Conservation (phyloP, 2,329 filamentous ascomycete genomes). For the Aspergillus udagawae region DNA sequence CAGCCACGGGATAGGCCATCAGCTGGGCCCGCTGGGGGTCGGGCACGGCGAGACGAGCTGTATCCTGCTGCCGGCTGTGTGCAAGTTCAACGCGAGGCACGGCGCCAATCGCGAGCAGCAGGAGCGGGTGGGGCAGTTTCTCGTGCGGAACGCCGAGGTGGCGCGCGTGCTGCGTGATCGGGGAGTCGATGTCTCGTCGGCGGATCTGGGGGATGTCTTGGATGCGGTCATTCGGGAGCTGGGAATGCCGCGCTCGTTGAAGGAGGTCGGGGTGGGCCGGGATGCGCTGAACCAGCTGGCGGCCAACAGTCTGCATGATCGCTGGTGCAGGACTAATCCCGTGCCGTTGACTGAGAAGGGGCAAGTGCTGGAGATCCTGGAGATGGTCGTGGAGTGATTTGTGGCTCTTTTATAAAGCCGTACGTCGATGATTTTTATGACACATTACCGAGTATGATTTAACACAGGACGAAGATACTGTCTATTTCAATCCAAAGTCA, state of each 20-base stretch:
- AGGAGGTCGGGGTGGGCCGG: constrained; percentile 48
- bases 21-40: constrained; percentile 54
- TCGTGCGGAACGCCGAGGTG: constrained; percentile 39
- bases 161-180: constrained; percentile 32
- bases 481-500: not conserved
- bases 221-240: constrained; percentile 50
- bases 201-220: constrained; percentile 51
- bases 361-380: constrained; percentile 52
- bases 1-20: constrained; percentile 52
- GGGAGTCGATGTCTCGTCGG: constrained; percentile 18
- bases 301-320: constrained; percentile 48
- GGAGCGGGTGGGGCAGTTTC: constrained; percentile 34
- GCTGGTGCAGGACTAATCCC: constrained; percentile 50
- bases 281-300: constrained; percentile 49
- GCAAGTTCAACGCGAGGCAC: constrained; percentile 50
- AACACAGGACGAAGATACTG: constrained; percentile 1
- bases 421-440: not conserved
- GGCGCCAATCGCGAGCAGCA: constrained; percentile 44
- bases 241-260: constrained; percentile 52
- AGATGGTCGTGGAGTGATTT: constrained; percentile 30
- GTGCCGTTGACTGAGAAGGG: constrained; percentile 45
- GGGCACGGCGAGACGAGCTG: constrained; percentile 60
- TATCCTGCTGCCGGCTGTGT: constrained; percentile 53
- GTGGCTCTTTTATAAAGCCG: not conserved
- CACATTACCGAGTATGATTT: not conserved